Base-by-base conservation (phyloP, 2,329 filamentous ascomycete genomes). In the Rasamsonia emersonii region DNA sequence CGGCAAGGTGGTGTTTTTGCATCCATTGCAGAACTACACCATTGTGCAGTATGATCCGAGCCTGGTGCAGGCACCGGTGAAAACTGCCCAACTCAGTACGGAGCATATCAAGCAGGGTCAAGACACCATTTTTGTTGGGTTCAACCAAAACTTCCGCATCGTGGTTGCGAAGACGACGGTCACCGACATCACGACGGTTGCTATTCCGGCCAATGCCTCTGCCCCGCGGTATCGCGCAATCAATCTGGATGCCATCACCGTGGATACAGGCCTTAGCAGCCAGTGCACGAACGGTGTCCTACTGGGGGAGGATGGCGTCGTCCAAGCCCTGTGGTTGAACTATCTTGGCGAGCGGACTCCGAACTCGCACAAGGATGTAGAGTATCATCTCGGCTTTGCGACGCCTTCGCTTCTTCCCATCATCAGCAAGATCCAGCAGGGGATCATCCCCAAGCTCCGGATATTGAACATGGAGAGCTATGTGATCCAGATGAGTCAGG, bases 91-190 rank as follows among this genome's bases (percentile, higher is more conserved):
- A 47, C 71, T 98, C 30, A 86, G 86, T 50, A 77, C 70, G 4
- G 77, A 84, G 35, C 77, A 79, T 47, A 86, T 96, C 54, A 88
- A 86, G 31, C 91, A 96, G 64, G 91, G 91, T 20, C 85, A 88
- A 29, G 82, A 89, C 36, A 95, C 88, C 0, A 88, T 94, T 45
- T 98, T 98, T 61, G 82, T 98, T 41, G 93, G 91, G n/a, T 93
- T 94, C 66, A 98, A 98, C 54, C 80, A 93, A 44, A 96, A 95
- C 44, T 81, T 89, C 39, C 78, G 89, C 20, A 85, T 95, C 24
- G 89, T 96, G 3, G 85, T 95, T 46, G 84, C 86, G 4, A 86
- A 93, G 47, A 96, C 91, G 0, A 86, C 82, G 0, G 86, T 98
- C 9, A 98, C 93, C 1, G 91, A 98, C 56, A 93, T 98, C 50